These are phyloP conservation scores for Quercus phellos DNA, from an alignment of 331 rosid genomes.

Conservation along the genomic window DNA sequence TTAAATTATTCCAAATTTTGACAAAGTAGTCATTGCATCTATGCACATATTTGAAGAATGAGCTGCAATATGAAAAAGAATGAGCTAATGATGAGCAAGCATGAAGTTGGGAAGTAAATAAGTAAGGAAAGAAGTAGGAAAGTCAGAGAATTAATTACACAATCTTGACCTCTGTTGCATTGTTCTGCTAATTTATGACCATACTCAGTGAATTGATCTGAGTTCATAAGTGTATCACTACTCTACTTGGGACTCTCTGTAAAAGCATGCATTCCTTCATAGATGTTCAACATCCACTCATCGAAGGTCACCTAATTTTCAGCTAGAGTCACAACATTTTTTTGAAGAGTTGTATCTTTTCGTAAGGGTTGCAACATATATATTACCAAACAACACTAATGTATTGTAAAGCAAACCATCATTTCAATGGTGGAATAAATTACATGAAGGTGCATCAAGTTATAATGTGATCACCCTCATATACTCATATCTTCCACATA, in stretches of 20 bases:
- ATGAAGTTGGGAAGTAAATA: background rate
- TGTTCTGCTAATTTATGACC: background rate
- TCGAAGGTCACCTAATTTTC: too few relatives aligned
- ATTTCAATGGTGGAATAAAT: too few relatives aligned
- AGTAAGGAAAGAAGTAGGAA: background rate
- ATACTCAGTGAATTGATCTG: background rate
- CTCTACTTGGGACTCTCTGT: background rate
- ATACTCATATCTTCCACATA: too few relatives aligned
- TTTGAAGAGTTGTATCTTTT: too few relatives aligned
- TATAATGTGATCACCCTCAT: too few relatives aligned
- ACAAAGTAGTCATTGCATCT: background rate
- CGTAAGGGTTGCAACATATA: too few relatives aligned
- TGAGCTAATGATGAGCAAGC: background rate
- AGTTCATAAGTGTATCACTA: background rate
- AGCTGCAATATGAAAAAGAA: slow-evolving; percentile 6
- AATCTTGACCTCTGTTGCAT: background rate
- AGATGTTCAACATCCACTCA: too few relatives aligned
- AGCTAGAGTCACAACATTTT: too few relatives aligned
- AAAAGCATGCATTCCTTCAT: too few relatives aligned
- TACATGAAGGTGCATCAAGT: too few relatives aligned
- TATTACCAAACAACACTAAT: too few relatives aligned
- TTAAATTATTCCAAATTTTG: slow-evolving; percentile 13
- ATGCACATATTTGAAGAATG: slow-evolving; percentile 17
- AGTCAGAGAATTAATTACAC: background rate
- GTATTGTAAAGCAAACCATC: too few relatives aligned